A percentile compares a stretch with the other conserved stretches of the same genome.
Evolutionary conservation across 495 filamentous ascomycete genomes (phyloP).

Genomic region (Xylaria telfairii): DNA sequence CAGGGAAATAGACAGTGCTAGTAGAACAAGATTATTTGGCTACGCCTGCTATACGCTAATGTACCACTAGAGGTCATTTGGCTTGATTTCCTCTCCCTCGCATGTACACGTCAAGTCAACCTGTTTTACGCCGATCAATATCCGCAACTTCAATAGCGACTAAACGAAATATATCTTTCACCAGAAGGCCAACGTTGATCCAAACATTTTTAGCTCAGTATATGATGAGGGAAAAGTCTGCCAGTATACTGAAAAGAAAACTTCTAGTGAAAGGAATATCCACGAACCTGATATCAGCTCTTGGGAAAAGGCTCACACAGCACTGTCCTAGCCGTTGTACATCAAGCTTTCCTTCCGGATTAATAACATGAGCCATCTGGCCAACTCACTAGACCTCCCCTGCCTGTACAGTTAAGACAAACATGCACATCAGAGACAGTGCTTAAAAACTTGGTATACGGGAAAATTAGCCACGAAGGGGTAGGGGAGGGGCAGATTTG

Average conservation of each 20-base stretch:
- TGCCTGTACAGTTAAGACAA: neutral
- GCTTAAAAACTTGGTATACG: neutral
- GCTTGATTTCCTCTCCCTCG: neutral
- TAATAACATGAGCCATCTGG: too few species aligned
- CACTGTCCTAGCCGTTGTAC: neutral
- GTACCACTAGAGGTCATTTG: neutral
- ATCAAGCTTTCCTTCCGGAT: neutral
- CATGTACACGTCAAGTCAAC: neutral
- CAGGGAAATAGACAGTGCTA: neutral
- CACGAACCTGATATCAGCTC: neutral
- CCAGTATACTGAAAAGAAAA: neutral
- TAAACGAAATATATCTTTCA: neutral
- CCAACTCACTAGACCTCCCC: neutral
- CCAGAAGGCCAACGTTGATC: neutral
- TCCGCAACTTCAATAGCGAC: too few species aligned
- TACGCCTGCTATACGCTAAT: neutral
- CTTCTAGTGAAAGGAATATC: neutral
- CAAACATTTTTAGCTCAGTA: neutral
- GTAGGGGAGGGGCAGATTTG: too few species aligned
- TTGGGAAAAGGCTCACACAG: neutral
- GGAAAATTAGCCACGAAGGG: too few species aligned
- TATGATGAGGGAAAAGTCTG: neutral
- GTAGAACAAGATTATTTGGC: neutral
- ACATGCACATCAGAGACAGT: neutral
- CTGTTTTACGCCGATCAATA: too few species aligned